phyloP scores from a whole-genome alignment of 257 asterid genomes.

The Nicotiana undulata region DNA sequence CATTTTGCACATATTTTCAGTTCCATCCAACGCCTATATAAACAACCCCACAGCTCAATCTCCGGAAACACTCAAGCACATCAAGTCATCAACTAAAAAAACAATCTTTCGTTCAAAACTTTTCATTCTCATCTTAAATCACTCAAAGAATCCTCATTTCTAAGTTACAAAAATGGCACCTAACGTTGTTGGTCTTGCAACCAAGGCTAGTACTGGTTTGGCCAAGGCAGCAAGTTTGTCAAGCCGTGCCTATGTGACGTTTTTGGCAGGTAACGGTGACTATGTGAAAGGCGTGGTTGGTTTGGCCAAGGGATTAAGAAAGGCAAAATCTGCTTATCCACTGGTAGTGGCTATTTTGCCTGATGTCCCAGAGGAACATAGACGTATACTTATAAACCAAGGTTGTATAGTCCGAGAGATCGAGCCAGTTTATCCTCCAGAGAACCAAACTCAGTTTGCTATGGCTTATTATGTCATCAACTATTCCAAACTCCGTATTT shows the following conservation, averaged over 20 bases:
- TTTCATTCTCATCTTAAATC: background rate
- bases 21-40: background rate
- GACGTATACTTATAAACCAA: conserved; percentile 5
- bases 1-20: background rate
- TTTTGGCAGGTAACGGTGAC: conserved; percentile 11
- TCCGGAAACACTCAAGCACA: background rate
- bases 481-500: conserved; percentile 12
- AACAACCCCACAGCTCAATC: background rate
- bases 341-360: conserved; percentile 12
- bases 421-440: conserved; percentile 12
- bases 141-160: background rate
- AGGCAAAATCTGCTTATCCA: conserved; percentile 7
- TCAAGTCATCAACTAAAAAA: background rate
- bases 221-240: background rate
- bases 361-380: conserved; percentile 15
- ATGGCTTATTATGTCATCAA: conserved; percentile 15
- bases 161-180: background rate
- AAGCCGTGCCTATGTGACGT: conserved; percentile 5
- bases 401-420: conserved; percentile 12
- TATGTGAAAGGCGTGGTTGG: conserved; percentile 13
- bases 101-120: background rate
- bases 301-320: conserved; percentile 9
- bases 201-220: background rate
- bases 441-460: conserved; percentile 9
- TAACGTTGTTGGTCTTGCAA: background rate